Percentiles rank a stretch among this genome's conserved stretches.
Conservation (phyloP, 1,139 yeast species). For the Pneumocystis sp. region DNA sequence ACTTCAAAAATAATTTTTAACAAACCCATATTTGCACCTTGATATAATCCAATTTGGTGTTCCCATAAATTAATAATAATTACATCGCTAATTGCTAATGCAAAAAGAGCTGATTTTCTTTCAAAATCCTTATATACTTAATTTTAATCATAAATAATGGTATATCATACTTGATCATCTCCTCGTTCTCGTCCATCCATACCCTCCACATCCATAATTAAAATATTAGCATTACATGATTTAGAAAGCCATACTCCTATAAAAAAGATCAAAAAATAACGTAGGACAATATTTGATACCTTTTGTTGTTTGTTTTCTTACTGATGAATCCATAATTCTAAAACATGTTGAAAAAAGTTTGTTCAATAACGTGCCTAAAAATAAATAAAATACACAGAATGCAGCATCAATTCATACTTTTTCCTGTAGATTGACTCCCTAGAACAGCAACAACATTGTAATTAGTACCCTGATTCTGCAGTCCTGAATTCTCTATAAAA, state of each 20-base stretch:
- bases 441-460: conserved; percentile 90
- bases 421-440: conserved; percentile 95
- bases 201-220: conserved; percentile 93
- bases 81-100: conserved; percentile 80
- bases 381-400: not conserved
- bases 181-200: conserved; percentile 97
- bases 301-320: conserved; percentile 77
- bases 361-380: conserved; percentile 49
- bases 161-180: conserved; percentile 50
- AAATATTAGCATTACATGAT: conserved; percentile 26
- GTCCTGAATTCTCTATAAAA: conserved; percentile 26
- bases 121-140: conserved; percentile 48
- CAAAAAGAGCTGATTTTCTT: conserved; percentile 88
- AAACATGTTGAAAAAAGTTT: conserved; percentile 71
- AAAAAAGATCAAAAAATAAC: not conserved
- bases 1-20: conserved; percentile 93
- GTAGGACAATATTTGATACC: conserved; percentile 56
- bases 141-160: not conserved
- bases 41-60: conserved; percentile 88
- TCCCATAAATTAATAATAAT: conserved; percentile 93
- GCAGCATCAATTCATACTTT: conserved; percentile 31
- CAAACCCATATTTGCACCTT: conserved; percentile 94
- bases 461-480: conserved; percentile 43
- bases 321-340: conserved; percentile 81
- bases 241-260: conserved; percentile 18